Percentiles rank a stretch among this genome's conserved stretches.
phyloP scores from a whole-genome alignment of 2,329 filamentous ascomycete species.

The Penicillium palitans region DNA sequence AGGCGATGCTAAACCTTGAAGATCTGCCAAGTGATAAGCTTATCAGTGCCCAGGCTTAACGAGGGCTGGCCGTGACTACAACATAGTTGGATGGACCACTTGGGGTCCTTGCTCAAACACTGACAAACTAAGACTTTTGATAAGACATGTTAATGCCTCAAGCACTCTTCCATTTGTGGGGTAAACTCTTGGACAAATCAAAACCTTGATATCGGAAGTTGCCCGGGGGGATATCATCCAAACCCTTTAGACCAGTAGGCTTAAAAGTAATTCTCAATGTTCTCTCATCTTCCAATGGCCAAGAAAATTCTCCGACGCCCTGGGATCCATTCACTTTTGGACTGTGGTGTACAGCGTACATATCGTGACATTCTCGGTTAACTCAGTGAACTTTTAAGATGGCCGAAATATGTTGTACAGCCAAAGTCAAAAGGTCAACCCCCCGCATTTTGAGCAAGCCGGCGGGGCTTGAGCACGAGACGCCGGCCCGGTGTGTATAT shows the following conservation, averaged over 20 bases:
- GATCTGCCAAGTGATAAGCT: slow-evolving; percentile 22
- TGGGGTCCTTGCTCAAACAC: background rate
- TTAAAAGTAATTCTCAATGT: background rate
- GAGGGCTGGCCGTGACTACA: background rate
- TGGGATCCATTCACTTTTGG: background rate
- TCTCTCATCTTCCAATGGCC: background rate
- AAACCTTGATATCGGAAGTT: background rate
- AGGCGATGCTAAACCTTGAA: slow-evolving; percentile 13
- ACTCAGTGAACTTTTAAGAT: no score
- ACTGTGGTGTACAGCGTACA: background rate
- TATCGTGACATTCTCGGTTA: background rate
- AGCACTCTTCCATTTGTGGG: background rate
- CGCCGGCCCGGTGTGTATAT: background rate
- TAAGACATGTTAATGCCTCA: background rate
- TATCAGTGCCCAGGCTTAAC: slow-evolving; percentile 2
- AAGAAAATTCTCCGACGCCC: background rate
- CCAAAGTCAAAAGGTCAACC: background rate
- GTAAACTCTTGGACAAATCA: background rate
- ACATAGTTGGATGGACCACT: background rate
- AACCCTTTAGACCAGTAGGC: background rate
- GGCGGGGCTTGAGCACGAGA: background rate
- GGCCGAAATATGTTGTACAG: no score
- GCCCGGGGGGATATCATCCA: background rate
- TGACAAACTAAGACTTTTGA: background rate
- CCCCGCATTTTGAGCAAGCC: background rate